Evolutionary conservation across 2,329 filamentous ascomycete species (phyloP).

Genomic region (Graphilbum ipis-grandicollis): DNA sequence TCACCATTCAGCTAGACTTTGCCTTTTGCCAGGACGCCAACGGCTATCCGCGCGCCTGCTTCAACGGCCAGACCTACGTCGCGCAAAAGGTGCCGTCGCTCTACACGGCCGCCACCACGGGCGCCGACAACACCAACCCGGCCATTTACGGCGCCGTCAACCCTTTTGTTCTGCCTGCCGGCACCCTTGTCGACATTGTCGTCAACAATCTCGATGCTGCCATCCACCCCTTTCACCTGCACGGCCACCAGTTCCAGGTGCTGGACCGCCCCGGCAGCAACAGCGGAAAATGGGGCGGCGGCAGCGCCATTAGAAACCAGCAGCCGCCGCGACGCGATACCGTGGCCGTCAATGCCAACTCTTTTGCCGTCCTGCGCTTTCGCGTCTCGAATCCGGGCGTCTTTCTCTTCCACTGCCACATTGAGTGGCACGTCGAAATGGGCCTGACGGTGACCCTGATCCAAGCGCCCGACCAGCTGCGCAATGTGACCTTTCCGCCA

Average conservation of each 20-base stretch:
- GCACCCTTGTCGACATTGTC: conserved; percentile 26
- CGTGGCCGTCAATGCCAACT: conserved; percentile 20
- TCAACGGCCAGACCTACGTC: conserved; percentile 54
- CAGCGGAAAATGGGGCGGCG: conserved; percentile 19
- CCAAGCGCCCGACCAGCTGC: conserved; percentile 39
- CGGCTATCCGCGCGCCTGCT: conserved; percentile 41
- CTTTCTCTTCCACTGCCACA: conserved; percentile 41
- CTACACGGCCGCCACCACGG: conserved; percentile 49
- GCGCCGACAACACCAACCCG: conserved; percentile 23
- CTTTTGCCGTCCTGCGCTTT: conserved; percentile 33
- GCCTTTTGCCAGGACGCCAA: conserved; percentile 42
- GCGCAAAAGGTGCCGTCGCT: conserved; percentile 50
- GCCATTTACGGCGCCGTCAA: conserved; percentile 24
- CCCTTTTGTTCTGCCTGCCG: conserved; percentile 21
- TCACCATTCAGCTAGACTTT: conserved; percentile 37
- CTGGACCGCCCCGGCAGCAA: conserved; percentile 21
- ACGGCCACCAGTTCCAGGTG: conserved; percentile 38
- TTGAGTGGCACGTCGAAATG: conserved; percentile 44
- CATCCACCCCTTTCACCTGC: conserved; percentile 34
- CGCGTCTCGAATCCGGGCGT: conserved; percentile 33
- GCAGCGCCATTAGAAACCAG: conserved; percentile 12
- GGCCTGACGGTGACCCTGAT: conserved; percentile 37
- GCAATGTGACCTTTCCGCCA: conserved; percentile 34
- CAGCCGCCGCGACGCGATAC: conserved; percentile 20
- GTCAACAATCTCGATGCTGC: conserved; percentile 30